phyloP scores from a whole-genome alignment of 495 filamentous ascomycete genomes.

The Penicillium cosmopolitanum region DNA sequence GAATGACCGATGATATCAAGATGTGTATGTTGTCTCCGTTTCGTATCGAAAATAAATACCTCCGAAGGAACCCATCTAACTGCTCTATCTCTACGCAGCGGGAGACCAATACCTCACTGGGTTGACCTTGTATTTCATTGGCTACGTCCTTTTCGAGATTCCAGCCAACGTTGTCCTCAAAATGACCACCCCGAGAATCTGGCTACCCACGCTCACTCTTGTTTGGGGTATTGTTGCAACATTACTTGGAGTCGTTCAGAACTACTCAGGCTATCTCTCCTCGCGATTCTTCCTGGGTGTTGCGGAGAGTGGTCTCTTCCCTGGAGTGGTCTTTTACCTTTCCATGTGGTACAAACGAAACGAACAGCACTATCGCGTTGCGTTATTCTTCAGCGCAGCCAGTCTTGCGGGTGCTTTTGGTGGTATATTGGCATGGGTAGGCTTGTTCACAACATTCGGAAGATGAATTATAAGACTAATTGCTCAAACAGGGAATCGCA shows the following conservation, averaged over 20 bases:
- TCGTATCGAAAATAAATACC: not conserved
- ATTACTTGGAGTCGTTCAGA: slow-evolving; percentile 68
- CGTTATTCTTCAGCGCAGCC: slow-evolving; percentile 75
- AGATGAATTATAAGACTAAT: slow-evolving; percentile 8
- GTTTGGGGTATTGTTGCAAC: slow-evolving; percentile 70
- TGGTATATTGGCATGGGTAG: slow-evolving; percentile 68
- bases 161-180: slow-evolving; percentile 78
- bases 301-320: slow-evolving; percentile 62
- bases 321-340: slow-evolving; percentile 81
- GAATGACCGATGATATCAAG: slow-evolving; percentile 62
- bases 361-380: slow-evolving; percentile 72
- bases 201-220: slow-evolving; percentile 59
- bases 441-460: not conserved
- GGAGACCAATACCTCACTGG: slow-evolving; percentile 74
- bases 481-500: slow-evolving; percentile 41
- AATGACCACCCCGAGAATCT: slow-evolving; percentile 65
- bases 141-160: slow-evolving; percentile 73
- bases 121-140: slow-evolving; percentile 75
- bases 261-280: slow-evolving; percentile 64
- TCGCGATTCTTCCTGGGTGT: slow-evolving; percentile 53
- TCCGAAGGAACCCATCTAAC: slow-evolving; percentile 1
- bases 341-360: slow-evolving; percentile 82
- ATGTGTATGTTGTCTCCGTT: slow-evolving; percentile 50
- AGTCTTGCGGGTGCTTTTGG: slow-evolving; percentile 81
- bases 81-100: slow-evolving; percentile 31